These are phyloP conservation scores for Phytophthora macrochlamydospora DNA, from an alignment of 352 stramenopile species.

Conservation along the genomic window DNA sequence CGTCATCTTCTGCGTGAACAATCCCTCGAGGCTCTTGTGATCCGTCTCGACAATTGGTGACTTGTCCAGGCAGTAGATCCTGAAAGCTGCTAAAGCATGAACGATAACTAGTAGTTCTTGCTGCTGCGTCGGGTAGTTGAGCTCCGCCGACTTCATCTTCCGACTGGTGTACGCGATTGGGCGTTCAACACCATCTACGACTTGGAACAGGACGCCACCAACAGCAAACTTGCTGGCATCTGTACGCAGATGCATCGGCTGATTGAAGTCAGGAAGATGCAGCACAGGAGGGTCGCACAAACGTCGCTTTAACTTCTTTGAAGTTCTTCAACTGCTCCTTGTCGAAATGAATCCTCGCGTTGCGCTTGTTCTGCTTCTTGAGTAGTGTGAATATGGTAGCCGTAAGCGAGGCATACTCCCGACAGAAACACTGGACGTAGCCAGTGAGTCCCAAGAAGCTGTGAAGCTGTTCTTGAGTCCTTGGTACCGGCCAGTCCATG, in stretches of 20 bases:
- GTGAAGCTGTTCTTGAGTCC: conserved; percentile 6
- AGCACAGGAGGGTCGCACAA: conserved; percentile 10
- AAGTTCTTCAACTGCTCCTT: neutral
- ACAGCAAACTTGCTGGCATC: conserved; percentile 10
- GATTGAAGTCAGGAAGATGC: conserved; percentile 5
- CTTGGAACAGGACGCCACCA: conserved; percentile 14
- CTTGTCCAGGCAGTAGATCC: neutral
- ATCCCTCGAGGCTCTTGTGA: conserved; percentile 1
- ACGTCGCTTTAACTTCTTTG: conserved; percentile 1
- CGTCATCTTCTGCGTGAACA: conserved; percentile 9
- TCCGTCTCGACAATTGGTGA: conserved; percentile 3
- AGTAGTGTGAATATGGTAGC: neutral
- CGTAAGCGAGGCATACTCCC: neutral
- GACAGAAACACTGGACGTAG: conserved; percentile 6
- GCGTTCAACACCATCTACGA: neutral
- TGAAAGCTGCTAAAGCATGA: neutral
- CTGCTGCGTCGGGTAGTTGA: neutral
- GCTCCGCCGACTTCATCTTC: neutral
- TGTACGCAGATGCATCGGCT: conserved; percentile 10
- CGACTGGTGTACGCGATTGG: neutral
- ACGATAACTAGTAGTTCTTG: neutral
- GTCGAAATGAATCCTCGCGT: neutral
- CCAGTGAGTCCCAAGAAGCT: neutral
- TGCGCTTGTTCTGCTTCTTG: conserved; percentile 2
- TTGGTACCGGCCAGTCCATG: conserved; percentile 3